Percentiles rank a stretch among this genome's conserved stretches.
Evolutionary conservation across 192 early-diverging fungal species (phyloP).

Genomic region (Physocladia obscura): DNA sequence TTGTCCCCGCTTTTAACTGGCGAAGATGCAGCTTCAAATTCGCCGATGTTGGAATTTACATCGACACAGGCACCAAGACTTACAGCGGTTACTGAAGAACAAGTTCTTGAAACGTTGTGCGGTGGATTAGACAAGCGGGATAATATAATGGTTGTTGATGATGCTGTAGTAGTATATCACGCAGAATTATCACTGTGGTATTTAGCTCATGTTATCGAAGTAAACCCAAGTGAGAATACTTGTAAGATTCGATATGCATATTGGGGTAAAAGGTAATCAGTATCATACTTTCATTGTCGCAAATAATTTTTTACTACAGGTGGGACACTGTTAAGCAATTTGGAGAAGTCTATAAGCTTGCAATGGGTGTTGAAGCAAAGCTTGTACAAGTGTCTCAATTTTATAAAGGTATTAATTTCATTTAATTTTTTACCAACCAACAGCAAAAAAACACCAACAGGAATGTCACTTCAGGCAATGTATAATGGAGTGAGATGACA

Average conservation of each 20-base stretch:
- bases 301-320: not conserved
- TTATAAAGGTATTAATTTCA: not conserved
- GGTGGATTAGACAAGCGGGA: not conserved
- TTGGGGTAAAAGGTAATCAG: slow-evolving; percentile 15
- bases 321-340: not conserved
- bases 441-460: not conserved
- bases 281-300: not conserved
- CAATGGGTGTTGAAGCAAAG: not conserved
- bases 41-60: not conserved
- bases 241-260: slow-evolving; percentile 5
- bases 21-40: not conserved
- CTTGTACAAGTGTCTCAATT: not conserved
- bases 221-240: not conserved
- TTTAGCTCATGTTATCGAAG: slow-evolving; percentile 1
- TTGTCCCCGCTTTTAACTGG: not conserved
- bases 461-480: not conserved
- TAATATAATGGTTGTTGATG: not conserved
- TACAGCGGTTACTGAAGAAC: no score
- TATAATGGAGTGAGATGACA: not conserved
- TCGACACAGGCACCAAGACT: not conserved
- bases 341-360: not conserved
- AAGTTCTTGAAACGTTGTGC: not conserved
- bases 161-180: slow-evolving; percentile 11
- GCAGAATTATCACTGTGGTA: not conserved
- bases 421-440: not conserved